Percentiles rank a stretch among this genome's conserved stretches.
Evolutionary conservation across 192 early-diverging fungal species (phyloP).

Genomic region (Podila minutissima): DNA sequence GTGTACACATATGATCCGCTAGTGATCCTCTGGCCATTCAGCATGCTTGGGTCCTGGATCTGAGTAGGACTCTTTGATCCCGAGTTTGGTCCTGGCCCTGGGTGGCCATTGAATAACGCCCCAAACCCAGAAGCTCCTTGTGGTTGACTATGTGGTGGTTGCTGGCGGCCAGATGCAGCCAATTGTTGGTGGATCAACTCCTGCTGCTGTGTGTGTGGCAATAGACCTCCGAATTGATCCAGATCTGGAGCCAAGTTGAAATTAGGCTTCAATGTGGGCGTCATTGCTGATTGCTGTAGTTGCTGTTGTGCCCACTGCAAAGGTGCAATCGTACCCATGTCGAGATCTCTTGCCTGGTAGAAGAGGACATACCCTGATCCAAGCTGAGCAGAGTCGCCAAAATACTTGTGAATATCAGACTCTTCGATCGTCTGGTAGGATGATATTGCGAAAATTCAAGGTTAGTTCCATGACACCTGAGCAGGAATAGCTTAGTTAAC

Average conservation of each 20-base stretch:
- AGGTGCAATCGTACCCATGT: conserved; percentile 35
- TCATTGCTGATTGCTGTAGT: conserved; percentile 14
- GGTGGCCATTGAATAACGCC: background rate
- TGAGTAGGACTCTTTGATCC: conserved; percentile 35
- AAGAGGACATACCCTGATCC: conserved; percentile 87
- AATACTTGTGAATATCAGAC: conserved; percentile 80
- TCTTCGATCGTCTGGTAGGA: conserved; percentile 70
- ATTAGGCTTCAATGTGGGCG: background rate
- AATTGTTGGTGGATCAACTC: conserved; percentile 47
- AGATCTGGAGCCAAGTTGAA: conserved; percentile 19
- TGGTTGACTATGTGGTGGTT: background rate
- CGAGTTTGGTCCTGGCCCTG: background rate
- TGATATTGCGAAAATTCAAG: background rate
- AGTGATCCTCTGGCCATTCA: conserved; percentile 40
- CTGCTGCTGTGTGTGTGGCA: conserved; percentile 45
- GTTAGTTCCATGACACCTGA: too few species aligned
- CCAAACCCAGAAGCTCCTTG: conserved; percentile 2
- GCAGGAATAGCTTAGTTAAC: background rate
- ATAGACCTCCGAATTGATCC: conserved; percentile 38
- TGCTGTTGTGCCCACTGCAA: conserved; percentile 49
- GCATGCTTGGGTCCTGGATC: conserved; percentile 32
- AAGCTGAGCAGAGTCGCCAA: conserved; percentile 77
- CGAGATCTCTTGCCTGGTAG: conserved; percentile 69
- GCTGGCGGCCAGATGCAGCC: conserved; percentile 5
- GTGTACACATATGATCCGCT: conserved; percentile 50